Conservation (phyloP, 371 early-diverging fungal species). For the Zychaea mexicana region DNA sequence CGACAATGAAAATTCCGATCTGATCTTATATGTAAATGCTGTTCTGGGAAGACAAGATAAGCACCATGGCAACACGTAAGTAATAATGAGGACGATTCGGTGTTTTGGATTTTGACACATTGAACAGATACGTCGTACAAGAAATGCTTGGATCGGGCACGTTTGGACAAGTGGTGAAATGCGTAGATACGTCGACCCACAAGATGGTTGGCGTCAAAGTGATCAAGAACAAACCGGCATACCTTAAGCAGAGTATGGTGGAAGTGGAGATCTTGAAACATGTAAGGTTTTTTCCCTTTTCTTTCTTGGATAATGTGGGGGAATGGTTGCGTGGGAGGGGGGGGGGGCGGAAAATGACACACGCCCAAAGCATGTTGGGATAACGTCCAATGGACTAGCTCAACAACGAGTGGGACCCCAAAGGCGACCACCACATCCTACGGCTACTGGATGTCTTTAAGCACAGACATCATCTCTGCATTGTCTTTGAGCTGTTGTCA, state of each 20-base stretch:
- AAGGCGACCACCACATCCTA: slow-evolving; percentile 86
- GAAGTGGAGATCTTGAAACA: slow-evolving; percentile 92
- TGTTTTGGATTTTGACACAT: no score
- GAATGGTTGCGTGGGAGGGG: no score
- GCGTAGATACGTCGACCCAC: slow-evolving; percentile 84
- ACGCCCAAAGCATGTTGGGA: no score
- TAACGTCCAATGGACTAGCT: no score
- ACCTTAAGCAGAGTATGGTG: slow-evolving; percentile 94
- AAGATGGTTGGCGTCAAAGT: slow-evolving; percentile 95
- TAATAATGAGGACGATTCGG: no score
- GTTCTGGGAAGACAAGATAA: slow-evolving; percentile 36
- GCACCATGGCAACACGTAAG: no score
- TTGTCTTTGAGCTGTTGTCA: slow-evolving; percentile 94
- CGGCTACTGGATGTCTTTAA: slow-evolving; percentile 93
- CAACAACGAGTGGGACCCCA: slow-evolving; percentile 81
- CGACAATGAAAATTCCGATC: slow-evolving; percentile 93
- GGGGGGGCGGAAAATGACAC: no score
- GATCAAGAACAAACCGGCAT: slow-evolving; percentile 95
- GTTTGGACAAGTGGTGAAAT: slow-evolving; percentile 98
- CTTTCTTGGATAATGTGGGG: no score
- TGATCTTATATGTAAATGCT: slow-evolving; percentile 94
- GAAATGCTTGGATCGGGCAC: slow-evolving; percentile 98
- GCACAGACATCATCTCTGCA: slow-evolving; percentile 91
- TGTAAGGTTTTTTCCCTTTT: slow-evolving; percentile 35
- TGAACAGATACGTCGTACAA: slow-evolving; percentile 77